phyloP scores from a whole-genome alignment of 192 early-diverging fungal genomes.

The Podila epigama region DNA sequence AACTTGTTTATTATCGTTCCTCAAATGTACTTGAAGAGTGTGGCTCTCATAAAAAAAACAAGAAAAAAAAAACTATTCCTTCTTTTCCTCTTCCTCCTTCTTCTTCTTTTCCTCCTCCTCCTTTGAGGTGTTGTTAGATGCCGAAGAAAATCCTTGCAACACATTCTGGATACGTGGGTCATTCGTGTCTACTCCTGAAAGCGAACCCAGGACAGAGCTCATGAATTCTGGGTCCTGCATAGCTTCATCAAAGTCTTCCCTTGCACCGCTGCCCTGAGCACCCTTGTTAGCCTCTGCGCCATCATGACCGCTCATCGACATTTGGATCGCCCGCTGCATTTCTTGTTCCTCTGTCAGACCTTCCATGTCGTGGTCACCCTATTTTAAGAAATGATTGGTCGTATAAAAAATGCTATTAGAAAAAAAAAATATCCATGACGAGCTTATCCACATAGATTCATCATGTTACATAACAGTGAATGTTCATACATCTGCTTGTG shows the following conservation, averaged over 20 bases:
- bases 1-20: not conserved
- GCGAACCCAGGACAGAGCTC: constrained; percentile 75
- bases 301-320: constrained; percentile 71
- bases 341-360: constrained; percentile 75
- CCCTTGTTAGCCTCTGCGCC: constrained; percentile 8
- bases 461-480: not conserved
- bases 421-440: not conserved
- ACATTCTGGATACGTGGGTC: constrained; percentile 83
- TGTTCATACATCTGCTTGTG: constrained; percentile 58
- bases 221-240: constrained; percentile 67
- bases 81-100: constrained; percentile 29
- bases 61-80: not conserved
- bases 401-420: constrained; percentile 4
- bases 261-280: constrained; percentile 30
- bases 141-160: constrained; percentile 52
- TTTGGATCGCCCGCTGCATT: constrained; percentile 71
- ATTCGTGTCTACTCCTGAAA: constrained; percentile 88
- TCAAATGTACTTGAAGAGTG: too few species aligned
- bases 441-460: not conserved
- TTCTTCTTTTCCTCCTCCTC: constrained; percentile 18
- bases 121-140: constrained; percentile 19
- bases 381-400: not conserved
- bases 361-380: constrained; percentile 74
- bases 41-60: too few species aligned
- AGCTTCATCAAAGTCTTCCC: constrained; percentile 43